Evolutionary conservation across 1,139 yeast genomes (phyloP).

Genomic region (Yamadazyma triangularis): DNA sequence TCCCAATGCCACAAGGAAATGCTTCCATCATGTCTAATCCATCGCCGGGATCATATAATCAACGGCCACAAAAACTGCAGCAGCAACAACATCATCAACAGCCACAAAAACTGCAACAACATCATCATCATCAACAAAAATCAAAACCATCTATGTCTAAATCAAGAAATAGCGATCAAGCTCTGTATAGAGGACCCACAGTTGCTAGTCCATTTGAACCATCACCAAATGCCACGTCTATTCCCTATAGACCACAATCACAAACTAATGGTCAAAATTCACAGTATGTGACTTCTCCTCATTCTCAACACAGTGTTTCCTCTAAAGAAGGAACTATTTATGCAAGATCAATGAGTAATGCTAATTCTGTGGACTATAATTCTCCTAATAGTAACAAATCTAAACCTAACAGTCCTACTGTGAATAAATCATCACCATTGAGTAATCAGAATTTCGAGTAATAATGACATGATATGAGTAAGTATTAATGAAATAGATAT

Average conservation of each 20-base stretch:
- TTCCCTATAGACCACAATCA: background rate
- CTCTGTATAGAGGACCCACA: background rate
- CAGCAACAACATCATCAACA: background rate
- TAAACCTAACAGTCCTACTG: constrained; percentile 11
- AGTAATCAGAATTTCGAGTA: too few species aligned
- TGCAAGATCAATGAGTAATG: constrained; percentile 3
- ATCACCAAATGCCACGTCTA: background rate
- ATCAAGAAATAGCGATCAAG: background rate
- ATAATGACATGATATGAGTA: constrained; percentile 3
- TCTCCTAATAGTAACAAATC: constrained; percentile 9
- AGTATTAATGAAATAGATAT: too few species aligned
- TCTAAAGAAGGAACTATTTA: constrained; percentile 20
- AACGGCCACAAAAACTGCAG: background rate
- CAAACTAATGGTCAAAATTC: constrained; percentile 1
- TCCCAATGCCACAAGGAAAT: constrained; percentile 12
- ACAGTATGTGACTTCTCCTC: constrained; percentile 21
- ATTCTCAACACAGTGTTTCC: constrained; percentile 29
- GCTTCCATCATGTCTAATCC: too few species aligned
- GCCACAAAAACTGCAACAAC: background rate
- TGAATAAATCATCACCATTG: constrained; percentile 9
- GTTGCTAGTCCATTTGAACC: background rate
- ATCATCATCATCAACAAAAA: too few species aligned
- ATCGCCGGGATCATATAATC: constrained; percentile 1
- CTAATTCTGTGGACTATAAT: constrained; percentile 3
- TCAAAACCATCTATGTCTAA: background rate